phyloP scores from a whole-genome alignment of 2,329 filamentous ascomycete species.

The Simplicillium sp. region DNA sequence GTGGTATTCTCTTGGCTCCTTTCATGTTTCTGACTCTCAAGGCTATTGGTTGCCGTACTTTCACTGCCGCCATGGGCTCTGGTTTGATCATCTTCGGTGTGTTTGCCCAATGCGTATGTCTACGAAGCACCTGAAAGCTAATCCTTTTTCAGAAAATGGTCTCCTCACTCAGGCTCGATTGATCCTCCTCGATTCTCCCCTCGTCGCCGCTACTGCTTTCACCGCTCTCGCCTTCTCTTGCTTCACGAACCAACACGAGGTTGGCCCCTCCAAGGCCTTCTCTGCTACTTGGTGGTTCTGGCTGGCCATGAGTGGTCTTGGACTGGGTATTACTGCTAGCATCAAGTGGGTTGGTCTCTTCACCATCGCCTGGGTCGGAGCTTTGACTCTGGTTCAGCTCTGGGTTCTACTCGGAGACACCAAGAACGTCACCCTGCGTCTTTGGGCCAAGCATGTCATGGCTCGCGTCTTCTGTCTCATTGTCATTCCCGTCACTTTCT shows the following conservation, averaged over 20 bases:
- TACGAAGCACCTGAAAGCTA: slow-evolving; percentile 12
- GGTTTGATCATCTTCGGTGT: slow-evolving; percentile 83
- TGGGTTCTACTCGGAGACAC: slow-evolving; percentile 91
- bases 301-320: slow-evolving; percentile 77
- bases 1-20: slow-evolving; percentile 80
- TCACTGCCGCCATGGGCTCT: slow-evolving; percentile 74
- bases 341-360: slow-evolving; percentile 99
- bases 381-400: slow-evolving; percentile 80
- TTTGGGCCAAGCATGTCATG: slow-evolving; percentile 91
- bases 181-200: slow-evolving; percentile 90
- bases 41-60: slow-evolving; percentile 78
- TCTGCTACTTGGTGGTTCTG: slow-evolving; percentile 95
- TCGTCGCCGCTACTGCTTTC: slow-evolving; percentile 87
- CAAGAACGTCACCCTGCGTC: slow-evolving; percentile 72
- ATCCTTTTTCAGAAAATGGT: slow-evolving; percentile 65
- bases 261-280: slow-evolving; percentile 83
- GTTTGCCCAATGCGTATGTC: slow-evolving; percentile 21
- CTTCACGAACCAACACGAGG: slow-evolving; percentile 95
- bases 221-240: slow-evolving; percentile 84
- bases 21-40: slow-evolving; percentile 94
- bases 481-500: slow-evolving; percentile 79
- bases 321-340: slow-evolving; percentile 81
- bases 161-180: slow-evolving; percentile 89
- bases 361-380: slow-evolving; percentile 96
- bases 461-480: slow-evolving; percentile 87